These are phyloP conservation scores for Podaxis sp. DNA, from an alignment of 768 basidiomycete genomes.

Conservation along the genomic window DNA sequence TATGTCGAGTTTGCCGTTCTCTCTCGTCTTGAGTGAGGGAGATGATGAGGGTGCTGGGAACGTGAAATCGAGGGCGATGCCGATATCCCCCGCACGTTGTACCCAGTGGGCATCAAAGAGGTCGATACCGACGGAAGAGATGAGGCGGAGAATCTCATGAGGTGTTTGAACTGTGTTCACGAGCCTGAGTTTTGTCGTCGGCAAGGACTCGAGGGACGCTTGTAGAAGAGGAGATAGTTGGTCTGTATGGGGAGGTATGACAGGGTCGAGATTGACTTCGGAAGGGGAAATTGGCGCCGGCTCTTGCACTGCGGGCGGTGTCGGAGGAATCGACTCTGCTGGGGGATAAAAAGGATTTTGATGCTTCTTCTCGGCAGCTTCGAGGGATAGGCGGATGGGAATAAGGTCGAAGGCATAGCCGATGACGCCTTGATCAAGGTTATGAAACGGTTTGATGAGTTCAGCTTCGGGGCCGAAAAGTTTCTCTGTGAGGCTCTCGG, in stretches of 20 bases:
- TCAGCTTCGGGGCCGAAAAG: slow-evolving; percentile 57
- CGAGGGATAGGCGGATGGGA: slow-evolving; percentile 38
- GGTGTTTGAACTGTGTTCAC: slow-evolving; percentile 58
- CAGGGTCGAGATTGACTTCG: slow-evolving; percentile 12
- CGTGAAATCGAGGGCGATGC: slow-evolving; percentile 75
- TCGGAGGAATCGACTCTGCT: not conserved
- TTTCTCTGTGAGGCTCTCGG: slow-evolving; percentile 53
- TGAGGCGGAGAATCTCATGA: slow-evolving; percentile 71
- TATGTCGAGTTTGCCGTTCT: slow-evolving; percentile 38
- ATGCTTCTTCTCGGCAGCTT: slow-evolving; percentile 18
- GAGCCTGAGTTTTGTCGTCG: slow-evolving; percentile 60
- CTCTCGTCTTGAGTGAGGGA: slow-evolving; percentile 24
- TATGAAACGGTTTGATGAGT: slow-evolving; percentile 46
- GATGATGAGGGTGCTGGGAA: slow-evolving; percentile 42
- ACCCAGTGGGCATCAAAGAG: slow-evolving; percentile 78
- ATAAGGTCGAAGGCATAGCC: slow-evolving; percentile 76
- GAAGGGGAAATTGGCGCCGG: slow-evolving; percentile 4
- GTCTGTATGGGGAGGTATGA: slow-evolving; percentile 15
- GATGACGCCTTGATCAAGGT: slow-evolving; percentile 64
- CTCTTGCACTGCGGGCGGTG: not conserved
- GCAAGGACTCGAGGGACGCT: slow-evolving; percentile 58
- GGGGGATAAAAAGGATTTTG: slow-evolving; percentile 1
- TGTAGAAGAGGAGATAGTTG: slow-evolving; percentile 44
- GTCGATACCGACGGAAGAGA: slow-evolving; percentile 68
- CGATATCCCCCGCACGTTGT: slow-evolving; percentile 61